A percentile compares a stretch with the other conserved stretches of the same genome.
These are phyloP conservation scores for Reticulascus tulasneorum DNA, from an alignment of 2,329 filamentous ascomycete genomes.

Conservation along the genomic window DNA sequence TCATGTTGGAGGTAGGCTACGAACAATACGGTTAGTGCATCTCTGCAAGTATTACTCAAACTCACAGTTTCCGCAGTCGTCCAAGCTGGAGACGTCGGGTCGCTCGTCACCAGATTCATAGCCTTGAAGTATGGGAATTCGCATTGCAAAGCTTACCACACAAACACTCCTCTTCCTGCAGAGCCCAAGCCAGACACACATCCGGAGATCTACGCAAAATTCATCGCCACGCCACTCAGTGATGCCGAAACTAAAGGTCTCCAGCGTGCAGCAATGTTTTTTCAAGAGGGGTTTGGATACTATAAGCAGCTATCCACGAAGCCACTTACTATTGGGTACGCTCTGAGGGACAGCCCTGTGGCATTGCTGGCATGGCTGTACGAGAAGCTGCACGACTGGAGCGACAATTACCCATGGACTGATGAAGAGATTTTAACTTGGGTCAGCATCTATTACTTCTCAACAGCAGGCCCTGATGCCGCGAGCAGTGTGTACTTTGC, in stretches of 20 bases:
- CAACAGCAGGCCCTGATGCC: slow-evolving; percentile 52
- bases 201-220: not conserved
- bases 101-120: slow-evolving; percentile 13
- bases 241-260: slow-evolving; percentile 3
- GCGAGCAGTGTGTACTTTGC: slow-evolving; percentile 62
- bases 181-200: slow-evolving; percentile 7
- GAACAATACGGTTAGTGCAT: slow-evolving; percentile 44
- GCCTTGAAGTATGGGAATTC: slow-evolving; percentile 7
- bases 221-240: no score
- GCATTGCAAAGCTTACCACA: slow-evolving; percentile 6
- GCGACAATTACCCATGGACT: slow-evolving; percentile 59
- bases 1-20: slow-evolving; percentile 38
- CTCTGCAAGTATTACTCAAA: slow-evolving; percentile 18
- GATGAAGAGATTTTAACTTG: slow-evolving; percentile 34
- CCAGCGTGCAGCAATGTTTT: not conserved
- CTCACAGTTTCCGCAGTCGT: slow-evolving; percentile 21
- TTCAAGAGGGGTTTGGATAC: slow-evolving; percentile 49
- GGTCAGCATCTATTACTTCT: slow-evolving; percentile 17
- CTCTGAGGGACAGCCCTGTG: slow-evolving; percentile 26
- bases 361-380: slow-evolving; percentile 14
- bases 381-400: slow-evolving; percentile 14
- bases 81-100: slow-evolving; percentile 27
- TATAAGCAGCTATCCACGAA: slow-evolving; percentile 44
- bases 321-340: slow-evolving; percentile 6
- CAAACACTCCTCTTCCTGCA: no score